phyloP scores from a whole-genome alignment of 2,329 filamentous ascomycete genomes.

The Epichloe brachyelytri region DNA sequence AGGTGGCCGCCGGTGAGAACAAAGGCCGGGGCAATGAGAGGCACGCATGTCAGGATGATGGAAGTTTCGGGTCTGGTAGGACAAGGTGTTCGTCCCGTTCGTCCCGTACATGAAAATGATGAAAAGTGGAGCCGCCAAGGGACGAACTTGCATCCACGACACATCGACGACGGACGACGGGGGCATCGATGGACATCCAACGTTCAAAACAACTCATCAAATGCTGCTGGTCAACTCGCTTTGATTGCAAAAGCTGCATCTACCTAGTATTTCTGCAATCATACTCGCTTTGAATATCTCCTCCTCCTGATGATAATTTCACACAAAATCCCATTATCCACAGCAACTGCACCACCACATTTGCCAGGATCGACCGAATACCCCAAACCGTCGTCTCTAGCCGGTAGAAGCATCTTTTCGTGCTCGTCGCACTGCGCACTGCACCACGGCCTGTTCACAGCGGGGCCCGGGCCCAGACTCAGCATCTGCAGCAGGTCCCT shows the following conservation, averaged over 20 bases:
- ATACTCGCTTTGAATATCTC: neutral
- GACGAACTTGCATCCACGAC: too few relatives aligned
- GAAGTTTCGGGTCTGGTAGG: too few relatives aligned
- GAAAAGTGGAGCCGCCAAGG: too few relatives aligned
- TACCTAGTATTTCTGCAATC: neutral
- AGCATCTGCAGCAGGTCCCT: neutral
- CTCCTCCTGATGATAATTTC: neutral
- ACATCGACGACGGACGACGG: too few relatives aligned
- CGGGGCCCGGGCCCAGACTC: neutral
- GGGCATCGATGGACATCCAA: too few relatives aligned
- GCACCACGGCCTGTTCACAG: neutral
- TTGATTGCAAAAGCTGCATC: neutral
- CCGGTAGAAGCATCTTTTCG: neutral
- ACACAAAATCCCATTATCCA: neutral
- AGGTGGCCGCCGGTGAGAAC: neutral
- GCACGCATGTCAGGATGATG: too few relatives aligned
- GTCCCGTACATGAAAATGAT: too few relatives aligned
- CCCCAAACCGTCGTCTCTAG: conserved; percentile 4
- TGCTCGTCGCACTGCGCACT: neutral
- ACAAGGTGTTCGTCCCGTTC: too few relatives aligned
- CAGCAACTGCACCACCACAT: neutral
- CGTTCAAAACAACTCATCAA: too few relatives aligned
- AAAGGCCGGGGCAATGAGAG: too few relatives aligned
- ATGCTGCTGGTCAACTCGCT: neutral
- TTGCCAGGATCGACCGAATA: neutral